phyloP scores from a whole-genome alignment of 164 flowering plant genomes.

The Nelumbo lutea region DNA sequence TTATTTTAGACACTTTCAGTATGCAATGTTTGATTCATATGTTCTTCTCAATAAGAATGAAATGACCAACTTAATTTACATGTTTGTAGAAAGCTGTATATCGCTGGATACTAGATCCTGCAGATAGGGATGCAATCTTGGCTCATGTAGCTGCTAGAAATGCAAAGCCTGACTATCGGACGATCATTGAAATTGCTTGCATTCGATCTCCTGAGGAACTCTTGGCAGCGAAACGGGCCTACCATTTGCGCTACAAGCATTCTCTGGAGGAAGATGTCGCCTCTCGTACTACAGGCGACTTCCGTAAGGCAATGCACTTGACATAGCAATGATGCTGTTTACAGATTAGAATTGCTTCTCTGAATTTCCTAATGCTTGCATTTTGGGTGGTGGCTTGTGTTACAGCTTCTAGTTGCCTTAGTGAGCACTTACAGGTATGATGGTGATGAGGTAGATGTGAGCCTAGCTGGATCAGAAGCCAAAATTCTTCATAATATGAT shows the following conservation, averaged over 20 bases:
- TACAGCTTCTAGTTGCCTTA: slow-evolving; percentile 43
- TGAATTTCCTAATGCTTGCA: neutral
- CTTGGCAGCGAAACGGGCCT: slow-evolving; percentile 56
- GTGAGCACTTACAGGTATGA: slow-evolving; percentile 40
- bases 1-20: neutral
- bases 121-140: slow-evolving; percentile 69
- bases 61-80: neutral
- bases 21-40: neutral
- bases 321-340: neutral
- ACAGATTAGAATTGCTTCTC: neutral
- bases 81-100: slow-evolving; percentile 39
- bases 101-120: slow-evolving; percentile 66
- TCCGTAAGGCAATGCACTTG: slow-evolving; percentile 47
- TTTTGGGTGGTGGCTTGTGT: neutral
- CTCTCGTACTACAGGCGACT: slow-evolving; percentile 50
- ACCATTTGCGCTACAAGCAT: slow-evolving; percentile 55
- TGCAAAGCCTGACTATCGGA: slow-evolving; percentile 29
- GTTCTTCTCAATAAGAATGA: too few species aligned
- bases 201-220: slow-evolving; percentile 48
- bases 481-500: slow-evolving; percentile 37
- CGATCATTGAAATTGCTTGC: slow-evolving; percentile 55
- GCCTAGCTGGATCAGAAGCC: slow-evolving; percentile 62
- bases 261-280: slow-evolving; percentile 89
- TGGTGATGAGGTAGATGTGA: slow-evolving; percentile 57
- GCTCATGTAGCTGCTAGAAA: slow-evolving; percentile 50